A percentile compares a stretch with the other conserved stretches of the same genome.
Evolutionary conservation across 331 rosid genomes (phyloP).

Genomic region (Rhamnella rubrinervis): DNA sequence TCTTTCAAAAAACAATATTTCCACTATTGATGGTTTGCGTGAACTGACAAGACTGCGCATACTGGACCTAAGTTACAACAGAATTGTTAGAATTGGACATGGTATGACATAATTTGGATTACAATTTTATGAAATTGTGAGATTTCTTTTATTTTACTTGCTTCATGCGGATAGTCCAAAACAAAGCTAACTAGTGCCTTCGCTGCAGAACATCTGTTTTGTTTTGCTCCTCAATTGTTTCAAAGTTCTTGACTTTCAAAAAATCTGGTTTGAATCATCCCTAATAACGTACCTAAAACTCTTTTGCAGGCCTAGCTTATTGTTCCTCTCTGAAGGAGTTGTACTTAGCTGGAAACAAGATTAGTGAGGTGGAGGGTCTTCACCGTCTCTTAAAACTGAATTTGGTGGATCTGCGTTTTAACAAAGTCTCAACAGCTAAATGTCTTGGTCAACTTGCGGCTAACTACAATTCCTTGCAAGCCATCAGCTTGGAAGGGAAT

Average conservation of each 20-base stretch:
- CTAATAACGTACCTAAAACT: conserved; percentile 2
- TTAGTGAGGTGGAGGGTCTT: conserved; percentile 95
- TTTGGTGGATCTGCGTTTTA: conserved; percentile 78
- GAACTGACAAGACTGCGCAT: conserved; percentile 90
- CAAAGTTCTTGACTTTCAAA: conserved; percentile 5
- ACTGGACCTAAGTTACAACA: conserved; percentile 85
- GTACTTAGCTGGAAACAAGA: conserved; percentile 93
- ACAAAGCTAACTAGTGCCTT: too few relatives aligned
- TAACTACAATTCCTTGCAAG: conserved; percentile 80
- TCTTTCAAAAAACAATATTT: conserved; percentile 76
- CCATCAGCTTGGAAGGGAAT: conserved; percentile 88
- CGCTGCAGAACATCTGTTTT: too few relatives aligned
- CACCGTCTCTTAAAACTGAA: conserved; percentile 86
- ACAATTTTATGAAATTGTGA: neutral
- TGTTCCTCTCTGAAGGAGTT: conserved; percentile 92
- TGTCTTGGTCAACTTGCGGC: conserved; percentile 98
- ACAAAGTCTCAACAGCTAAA: conserved; percentile 84
- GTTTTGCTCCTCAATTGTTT: neutral
- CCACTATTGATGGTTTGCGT: conserved; percentile 81
- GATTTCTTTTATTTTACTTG: neutral
- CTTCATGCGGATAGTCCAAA: too few relatives aligned
- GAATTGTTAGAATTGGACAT: conserved; percentile 79
- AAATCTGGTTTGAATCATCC: conserved; percentile 6
- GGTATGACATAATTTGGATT: conserved; percentile 49
- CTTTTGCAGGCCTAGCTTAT: conserved; percentile 74